Conservation (phyloP, 176 grass and related monocot genomes). For the Lolium perenne region DNA sequence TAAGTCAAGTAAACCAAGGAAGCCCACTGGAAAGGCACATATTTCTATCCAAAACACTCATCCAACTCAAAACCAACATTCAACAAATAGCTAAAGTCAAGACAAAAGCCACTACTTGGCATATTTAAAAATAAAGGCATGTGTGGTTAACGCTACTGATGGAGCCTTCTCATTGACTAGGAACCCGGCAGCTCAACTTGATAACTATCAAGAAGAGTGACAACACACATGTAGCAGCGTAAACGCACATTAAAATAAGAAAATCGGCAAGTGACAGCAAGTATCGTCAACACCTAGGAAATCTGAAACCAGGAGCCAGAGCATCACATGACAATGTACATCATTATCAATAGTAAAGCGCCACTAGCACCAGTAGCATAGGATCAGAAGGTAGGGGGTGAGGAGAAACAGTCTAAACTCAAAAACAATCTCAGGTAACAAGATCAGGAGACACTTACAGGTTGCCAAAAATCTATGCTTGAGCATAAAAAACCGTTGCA, state of each 20-base stretch:
- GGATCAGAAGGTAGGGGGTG: not conserved
- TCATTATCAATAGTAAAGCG: not conserved
- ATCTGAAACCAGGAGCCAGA: not conserved
- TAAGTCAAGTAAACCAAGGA: too few relatives aligned
- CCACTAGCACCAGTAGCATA: not conserved
- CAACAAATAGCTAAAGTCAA: too few relatives aligned
- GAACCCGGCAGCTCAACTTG: not conserved
- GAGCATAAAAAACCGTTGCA: too few relatives aligned
- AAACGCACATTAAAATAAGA: not conserved
- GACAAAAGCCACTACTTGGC: too few relatives aligned
- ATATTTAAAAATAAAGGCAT: too few relatives aligned
- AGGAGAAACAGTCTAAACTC: not conserved
- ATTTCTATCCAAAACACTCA: too few relatives aligned
- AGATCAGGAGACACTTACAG: too few relatives aligned
- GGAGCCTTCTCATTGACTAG: not conserved
- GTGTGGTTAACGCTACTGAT: too few relatives aligned
- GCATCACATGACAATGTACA: not conserved
- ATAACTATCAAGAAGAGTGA: not conserved
- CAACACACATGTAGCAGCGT: not conserved
- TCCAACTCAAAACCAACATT: too few relatives aligned
- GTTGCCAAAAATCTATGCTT: too few relatives aligned
- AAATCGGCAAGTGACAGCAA: not conserved
- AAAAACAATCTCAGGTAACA: not conserved
- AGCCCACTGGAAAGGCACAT: too few relatives aligned
- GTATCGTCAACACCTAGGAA: not conserved